Evolutionary conservation across 78 protist species (phyloP).

Genomic region (Dictyostelium brefeldianum): DNA sequence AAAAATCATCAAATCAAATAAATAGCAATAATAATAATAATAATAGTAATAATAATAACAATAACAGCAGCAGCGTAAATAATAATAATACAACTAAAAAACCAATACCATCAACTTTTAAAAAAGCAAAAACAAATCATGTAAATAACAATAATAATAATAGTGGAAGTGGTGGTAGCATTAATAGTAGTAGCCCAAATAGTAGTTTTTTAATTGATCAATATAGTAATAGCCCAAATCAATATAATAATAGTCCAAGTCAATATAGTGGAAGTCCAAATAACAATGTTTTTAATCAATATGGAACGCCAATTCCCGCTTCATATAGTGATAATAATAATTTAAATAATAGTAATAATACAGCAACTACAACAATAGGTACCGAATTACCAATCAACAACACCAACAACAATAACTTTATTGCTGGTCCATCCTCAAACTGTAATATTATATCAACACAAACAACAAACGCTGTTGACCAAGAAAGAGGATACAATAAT

Average conservation of each 20-base stretch:
- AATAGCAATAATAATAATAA: no score
- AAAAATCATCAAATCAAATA: background rate
- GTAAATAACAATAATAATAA: background rate
- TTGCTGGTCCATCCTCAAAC: background rate
- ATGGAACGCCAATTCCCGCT: background rate
- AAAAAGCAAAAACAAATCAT: background rate
- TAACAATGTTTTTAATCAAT: background rate
- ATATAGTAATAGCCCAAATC: background rate
- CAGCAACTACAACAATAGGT: background rate
- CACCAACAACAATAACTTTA: background rate
- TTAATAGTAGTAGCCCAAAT: background rate
- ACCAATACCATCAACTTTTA: constrained; percentile 10
- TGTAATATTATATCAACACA: constrained; percentile 15
- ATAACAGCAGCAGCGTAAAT: no score
- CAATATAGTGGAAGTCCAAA: background rate
- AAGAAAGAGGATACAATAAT: background rate
- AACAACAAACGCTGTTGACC: background rate
- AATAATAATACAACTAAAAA: background rate
- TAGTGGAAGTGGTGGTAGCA: background rate
- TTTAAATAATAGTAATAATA: background rate
- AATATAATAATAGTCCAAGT: background rate
- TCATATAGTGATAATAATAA: background rate
- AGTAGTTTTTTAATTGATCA: background rate
- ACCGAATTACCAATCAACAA: background rate
- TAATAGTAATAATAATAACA: no score